Evolutionary conservation across 192 early-diverging fungal species (phyloP).

Genomic region (Backusella circina): DNA sequence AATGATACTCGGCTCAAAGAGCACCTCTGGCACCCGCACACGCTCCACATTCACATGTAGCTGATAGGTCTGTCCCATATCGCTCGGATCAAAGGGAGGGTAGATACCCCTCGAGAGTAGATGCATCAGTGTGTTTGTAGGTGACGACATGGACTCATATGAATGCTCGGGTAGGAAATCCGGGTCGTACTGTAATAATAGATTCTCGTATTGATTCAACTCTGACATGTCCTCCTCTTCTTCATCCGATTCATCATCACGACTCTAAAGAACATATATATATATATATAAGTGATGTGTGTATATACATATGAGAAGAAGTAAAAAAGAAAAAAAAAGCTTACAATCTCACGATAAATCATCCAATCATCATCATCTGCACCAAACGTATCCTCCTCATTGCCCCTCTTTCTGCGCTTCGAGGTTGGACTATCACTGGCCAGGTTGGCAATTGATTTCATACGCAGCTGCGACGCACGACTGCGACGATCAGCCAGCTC

Average conservation of each 20-base stretch:
- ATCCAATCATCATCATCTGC: constrained; percentile 91
- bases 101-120: constrained; percentile 62
- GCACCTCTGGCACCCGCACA: constrained; percentile 80
- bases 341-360: constrained; percentile 86
- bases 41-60: constrained; percentile 91
- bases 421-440: constrained; percentile 57
- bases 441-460: constrained; percentile 82
- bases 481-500: constrained; percentile 86
- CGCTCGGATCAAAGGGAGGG: constrained; percentile 57
- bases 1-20: constrained; percentile 86
- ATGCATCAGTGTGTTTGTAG: constrained; percentile 71
- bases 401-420: constrained; percentile 56
- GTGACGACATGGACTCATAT: constrained; percentile 59
- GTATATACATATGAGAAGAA: too few species aligned
- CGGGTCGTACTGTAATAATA: constrained; percentile 70
- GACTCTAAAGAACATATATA: constrained; percentile 40
- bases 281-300: too few species aligned
- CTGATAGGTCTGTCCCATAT: constrained; percentile 69
- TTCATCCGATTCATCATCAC: constrained; percentile 79
- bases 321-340: neutral
- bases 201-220: constrained; percentile 67
- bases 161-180: constrained; percentile 70
- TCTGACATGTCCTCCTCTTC: constrained; percentile 70
- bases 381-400: constrained; percentile 90
- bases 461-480: constrained; percentile 80